Evolutionary conservation across 148 eudicot genomes (phyloP), one percentile per base, ranked within the genome.

Genomic region (Silene uniflora): DNA sequence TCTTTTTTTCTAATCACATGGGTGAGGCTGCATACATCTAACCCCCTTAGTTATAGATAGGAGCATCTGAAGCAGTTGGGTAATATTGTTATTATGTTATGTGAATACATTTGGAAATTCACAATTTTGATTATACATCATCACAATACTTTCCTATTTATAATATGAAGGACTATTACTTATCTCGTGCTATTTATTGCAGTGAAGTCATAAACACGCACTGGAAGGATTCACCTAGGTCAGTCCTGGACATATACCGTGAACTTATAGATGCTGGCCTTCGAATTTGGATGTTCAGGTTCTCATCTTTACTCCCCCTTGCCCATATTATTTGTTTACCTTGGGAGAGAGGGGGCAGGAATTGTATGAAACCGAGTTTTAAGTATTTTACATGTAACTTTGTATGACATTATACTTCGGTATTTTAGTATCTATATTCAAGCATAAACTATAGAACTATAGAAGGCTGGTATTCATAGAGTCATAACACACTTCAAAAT

Each of bases 241-340:
- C 98, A 11, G 88, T 92, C 75, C 87, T 87, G 76, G 84, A 89
- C 78, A 63, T 95, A 78, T 89, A 90, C 74, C 89, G 71, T 16
- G 98, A 95, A 83, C 96, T 95, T 74, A 87, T 95, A 62, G 77
- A 71, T 74, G 79, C 86, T 47, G 98, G 98, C 46, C 82, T 92
- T 75, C 97, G 96, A 52, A 89, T 92, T 73, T 95, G 98, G 98
- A 76, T 92, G 73, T 95, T 95, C 91, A 95, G 98, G 98, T 95
- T 77, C 69, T 55, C 60, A 59, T 64, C 74, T 59, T n/a, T 73
- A 58, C 62, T 27, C 55, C 54, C 23, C 32, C 62, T 66, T 64
- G 0, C 10, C 6, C 21, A 52, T 65, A 10, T 54, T n/a, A 11
- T 16, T 49, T 3, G n/a, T 27, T 14, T 12, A 47, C 52, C 23